Evolutionary conservation across 139 green algal genomes (phyloP).

Genomic region (Ettlia oleoabundans): DNA sequence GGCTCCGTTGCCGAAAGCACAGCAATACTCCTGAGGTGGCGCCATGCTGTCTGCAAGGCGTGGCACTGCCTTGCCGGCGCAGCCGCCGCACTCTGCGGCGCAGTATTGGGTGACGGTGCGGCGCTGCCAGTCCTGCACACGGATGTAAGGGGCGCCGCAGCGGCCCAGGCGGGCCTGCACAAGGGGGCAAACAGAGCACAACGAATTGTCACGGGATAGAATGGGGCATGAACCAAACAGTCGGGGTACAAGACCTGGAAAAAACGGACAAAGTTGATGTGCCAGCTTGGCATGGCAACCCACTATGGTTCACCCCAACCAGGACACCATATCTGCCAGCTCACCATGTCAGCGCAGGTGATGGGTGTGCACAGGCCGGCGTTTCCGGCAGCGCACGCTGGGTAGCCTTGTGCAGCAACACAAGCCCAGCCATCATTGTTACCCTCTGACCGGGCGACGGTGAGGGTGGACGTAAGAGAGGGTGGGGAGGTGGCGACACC

Average conservation of each 20-base stretch:
- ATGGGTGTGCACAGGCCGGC: not conserved
- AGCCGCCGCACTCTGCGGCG: slow-evolving; percentile 7
- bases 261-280: no score
- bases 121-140: not conserved
- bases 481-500: not conserved
- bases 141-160: not conserved
- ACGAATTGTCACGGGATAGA: not conserved
- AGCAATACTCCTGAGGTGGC: not conserved
- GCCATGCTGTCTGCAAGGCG: not conserved
- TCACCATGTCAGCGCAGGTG: not conserved
- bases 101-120: slow-evolving; percentile 12
- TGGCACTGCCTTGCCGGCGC: not conserved
- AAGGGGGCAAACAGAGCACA: not conserved
- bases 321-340: not conserved
- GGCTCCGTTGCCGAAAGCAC: not conserved
- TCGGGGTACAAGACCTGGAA: not conserved
- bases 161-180: not conserved
- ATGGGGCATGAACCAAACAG: not conserved
- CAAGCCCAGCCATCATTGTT: not conserved
- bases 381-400: not conserved
- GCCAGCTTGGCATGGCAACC: no score
- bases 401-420: not conserved
- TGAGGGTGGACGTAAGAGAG: not conserved
- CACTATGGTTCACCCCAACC: no score
- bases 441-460: not conserved